Evolutionary conservation across 768 basidiomycete species (phyloP).

Genomic region (Pleurotus salmoneostramineus): DNA sequence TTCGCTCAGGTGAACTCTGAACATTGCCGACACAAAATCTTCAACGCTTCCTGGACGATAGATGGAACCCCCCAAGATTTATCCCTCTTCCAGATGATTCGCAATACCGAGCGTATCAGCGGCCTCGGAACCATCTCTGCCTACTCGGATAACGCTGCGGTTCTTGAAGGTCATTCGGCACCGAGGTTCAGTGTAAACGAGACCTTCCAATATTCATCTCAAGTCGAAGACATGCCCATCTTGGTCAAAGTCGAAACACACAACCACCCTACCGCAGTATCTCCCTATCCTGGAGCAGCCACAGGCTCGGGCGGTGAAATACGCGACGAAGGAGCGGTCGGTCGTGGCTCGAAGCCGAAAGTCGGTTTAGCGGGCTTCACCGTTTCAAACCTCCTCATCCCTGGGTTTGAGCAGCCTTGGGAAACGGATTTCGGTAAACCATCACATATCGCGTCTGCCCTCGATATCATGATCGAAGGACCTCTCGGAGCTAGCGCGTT

Average conservation of each 20-base stretch:
- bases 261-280: conserved; percentile 98
- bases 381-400: conserved; percentile 90
- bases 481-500: conserved; percentile 94
- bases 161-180: conserved; percentile 72
- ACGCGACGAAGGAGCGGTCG: conserved; percentile 95
- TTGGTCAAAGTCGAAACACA: conserved; percentile 98
- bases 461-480: conserved; percentile 97
- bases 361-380: conserved; percentile 93
- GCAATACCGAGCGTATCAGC: conserved; percentile 85
- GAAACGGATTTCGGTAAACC: conserved; percentile 93
- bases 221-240: conserved; percentile 75
- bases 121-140: conserved; percentile 86
- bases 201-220: conserved; percentile 43
- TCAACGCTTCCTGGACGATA: conserved; percentile 96
- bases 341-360: conserved; percentile 93
- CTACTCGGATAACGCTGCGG: conserved; percentile 98
- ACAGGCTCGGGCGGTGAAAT: conserved; percentile 99
- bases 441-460: conserved; percentile 83
- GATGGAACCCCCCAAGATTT: conserved; percentile 60
- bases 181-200: conserved; percentile 67
- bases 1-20: conserved; percentile 99
- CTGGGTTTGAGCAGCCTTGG: conserved; percentile 91
- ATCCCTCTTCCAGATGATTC: conserved; percentile 95
- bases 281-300: conserved; percentile 97
- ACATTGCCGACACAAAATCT: conserved; percentile 99